These are phyloP conservation scores for Ruellia speciosa DNA, from an alignment of 305 asterid species.

Conservation along the genomic window DNA sequence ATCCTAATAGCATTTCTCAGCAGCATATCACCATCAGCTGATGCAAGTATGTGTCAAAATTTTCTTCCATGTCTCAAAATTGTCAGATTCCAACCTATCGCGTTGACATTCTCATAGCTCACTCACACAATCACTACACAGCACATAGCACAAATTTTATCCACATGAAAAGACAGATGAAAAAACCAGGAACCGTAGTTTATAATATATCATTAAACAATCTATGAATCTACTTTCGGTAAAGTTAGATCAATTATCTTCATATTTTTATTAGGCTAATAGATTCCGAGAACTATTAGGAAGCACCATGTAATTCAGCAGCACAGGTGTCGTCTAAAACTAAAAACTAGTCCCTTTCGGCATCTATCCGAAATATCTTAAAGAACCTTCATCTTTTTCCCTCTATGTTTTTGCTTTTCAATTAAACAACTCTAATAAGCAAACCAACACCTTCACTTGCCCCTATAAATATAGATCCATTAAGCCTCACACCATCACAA, in stretches of 20 bases:
- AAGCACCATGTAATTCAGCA: conserved; percentile 14
- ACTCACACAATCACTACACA: conserved; percentile 12
- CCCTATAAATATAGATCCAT: conserved; percentile 23
- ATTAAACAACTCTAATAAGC: background rate
- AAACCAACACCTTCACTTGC: conserved; percentile 14
- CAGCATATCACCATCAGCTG: conserved; percentile 23
- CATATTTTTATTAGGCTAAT: background rate
- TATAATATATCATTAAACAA: background rate
- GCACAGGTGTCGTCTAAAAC: conserved; percentile 18
- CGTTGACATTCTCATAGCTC: conserved; percentile 28
- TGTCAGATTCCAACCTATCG: conserved; percentile 23
- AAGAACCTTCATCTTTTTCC: conserved; percentile 19
- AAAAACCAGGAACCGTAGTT: conserved; percentile 10
- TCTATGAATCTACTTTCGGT: conserved; percentile 26
- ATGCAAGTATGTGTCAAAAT: conserved; percentile 20
- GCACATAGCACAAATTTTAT: conserved; percentile 15
- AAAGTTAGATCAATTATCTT: conserved; percentile 12
- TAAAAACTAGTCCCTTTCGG: conserved; percentile 9
- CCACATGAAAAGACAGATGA: conserved; percentile 20
- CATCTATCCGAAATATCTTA: conserved; percentile 27
- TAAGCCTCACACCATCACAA: conserved; percentile 15
- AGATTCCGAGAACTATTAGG: conserved; percentile 21
- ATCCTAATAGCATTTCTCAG: conserved; percentile 14
- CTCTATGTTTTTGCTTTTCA: conserved; percentile 4
- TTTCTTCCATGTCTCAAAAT: conserved; percentile 4